Percentiles rank a stretch among this genome's conserved stretches.
Evolutionary conservation across 1,284 basidiomycete species (phyloP).

Genomic region (Prillingera fragicola): DNA sequence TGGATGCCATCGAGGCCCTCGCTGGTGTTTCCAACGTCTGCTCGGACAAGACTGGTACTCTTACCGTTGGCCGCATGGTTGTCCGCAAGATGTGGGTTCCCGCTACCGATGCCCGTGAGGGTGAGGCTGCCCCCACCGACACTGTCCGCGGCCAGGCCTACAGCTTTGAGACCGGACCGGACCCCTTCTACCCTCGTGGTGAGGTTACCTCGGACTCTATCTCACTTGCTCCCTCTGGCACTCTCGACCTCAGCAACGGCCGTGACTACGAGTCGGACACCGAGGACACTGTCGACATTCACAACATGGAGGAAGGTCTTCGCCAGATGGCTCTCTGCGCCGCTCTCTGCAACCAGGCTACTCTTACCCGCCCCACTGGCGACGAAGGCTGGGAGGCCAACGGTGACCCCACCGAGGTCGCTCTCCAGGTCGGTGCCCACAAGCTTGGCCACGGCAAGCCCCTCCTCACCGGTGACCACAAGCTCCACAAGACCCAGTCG

Average conservation of each 20-base stretch:
- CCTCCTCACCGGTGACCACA: constrained; percentile 39
- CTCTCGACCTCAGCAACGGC: constrained; percentile 20
- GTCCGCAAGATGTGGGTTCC: constrained; percentile 59
- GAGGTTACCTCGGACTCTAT: constrained; percentile 28
- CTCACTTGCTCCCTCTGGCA: constrained; percentile 17
- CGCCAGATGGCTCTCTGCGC: constrained; percentile 49
- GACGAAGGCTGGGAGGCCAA: constrained; percentile 59
- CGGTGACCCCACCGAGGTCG: constrained; percentile 64
- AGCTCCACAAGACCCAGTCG: constrained; percentile 15
- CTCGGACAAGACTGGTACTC: constrained; percentile 61
- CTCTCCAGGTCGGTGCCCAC: constrained; percentile 61
- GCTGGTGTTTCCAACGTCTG: constrained; percentile 59
- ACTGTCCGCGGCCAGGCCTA: constrained; percentile 43
- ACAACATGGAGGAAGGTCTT: constrained; percentile 27
- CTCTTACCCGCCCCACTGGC: constrained; percentile 40
- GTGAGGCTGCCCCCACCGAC: constrained; percentile 27
- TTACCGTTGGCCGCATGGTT: constrained; percentile 57
- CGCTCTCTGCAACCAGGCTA: constrained; percentile 52
- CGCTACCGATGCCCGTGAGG: constrained; percentile 21
- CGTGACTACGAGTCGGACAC: constrained; percentile 12
- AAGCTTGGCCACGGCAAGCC: constrained; percentile 50
- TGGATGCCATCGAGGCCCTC: constrained; percentile 57
- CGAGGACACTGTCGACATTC: constrained; percentile 30
- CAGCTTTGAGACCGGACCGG: constrained; percentile 45
- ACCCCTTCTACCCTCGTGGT: constrained; percentile 50